Evolutionary conservation across 768 basidiomycete species (phyloP), one percentile per base, ranked within the genome.

Genomic region (Candolleomyces aberdarensis): DNA sequence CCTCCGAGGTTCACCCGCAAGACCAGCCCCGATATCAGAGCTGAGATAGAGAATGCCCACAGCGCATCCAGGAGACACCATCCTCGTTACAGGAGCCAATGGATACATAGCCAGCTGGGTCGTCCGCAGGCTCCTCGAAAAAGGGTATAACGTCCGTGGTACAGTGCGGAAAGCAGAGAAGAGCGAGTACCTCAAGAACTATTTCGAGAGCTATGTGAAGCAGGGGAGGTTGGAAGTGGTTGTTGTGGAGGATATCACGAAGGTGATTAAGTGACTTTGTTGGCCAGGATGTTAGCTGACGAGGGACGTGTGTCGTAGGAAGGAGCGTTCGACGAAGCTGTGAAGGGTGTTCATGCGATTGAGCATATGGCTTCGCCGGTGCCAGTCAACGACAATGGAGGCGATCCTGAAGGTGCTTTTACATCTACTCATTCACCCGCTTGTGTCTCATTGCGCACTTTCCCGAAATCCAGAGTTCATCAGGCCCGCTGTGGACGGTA

Each of bases 271-370:
- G n/a, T 20, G 39, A 31, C 32, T 54, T 14, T 13, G 22, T 20
- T 20, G 10, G 29, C 22, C 50, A 17, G 14, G 61, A 8, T 31
- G 26, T 19, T 39, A 43, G 22, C 4, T 54, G 5, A 19, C 50
- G 2, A n/a, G 29, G 9, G 49, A 15, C n/a, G 22, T n/a, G 6
- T 36, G 36, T 11, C 36, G 36, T 60, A 86, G 85, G 80, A 80
- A 2, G 84, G 83, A 7, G 89, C 87, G 0, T 95, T 92, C 63
- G 90, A 94, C 69, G 85, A 91, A 55, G 91, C 86, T 0, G 88
- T 93, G 61, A 83, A 86, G 69, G 90, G 81, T 1, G 85, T 93
- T 6, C 85, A 91, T 60, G 92, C 81, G 0, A 83, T 94, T 55
- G 80, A 76, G 41, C 91, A 91, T 66, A 84, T 79, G 3, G 88